phyloP scores from a whole-genome alignment of 2,329 filamentous ascomycete genomes.

The Clarireedia paspali region DNA sequence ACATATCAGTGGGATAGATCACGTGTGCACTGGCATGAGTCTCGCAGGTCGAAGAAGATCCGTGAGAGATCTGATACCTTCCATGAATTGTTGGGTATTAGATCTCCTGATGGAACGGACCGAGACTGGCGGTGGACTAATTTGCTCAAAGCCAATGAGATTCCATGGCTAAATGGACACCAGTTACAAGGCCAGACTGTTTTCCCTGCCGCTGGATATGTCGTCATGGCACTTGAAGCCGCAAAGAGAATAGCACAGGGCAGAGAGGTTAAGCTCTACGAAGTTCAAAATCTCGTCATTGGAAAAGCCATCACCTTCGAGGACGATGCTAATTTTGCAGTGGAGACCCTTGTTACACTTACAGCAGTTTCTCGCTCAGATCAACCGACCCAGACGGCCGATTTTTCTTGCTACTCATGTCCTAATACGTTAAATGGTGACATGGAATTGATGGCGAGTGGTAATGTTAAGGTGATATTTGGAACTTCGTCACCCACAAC shows the following conservation, averaged over 20 bases:
- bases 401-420: background rate
- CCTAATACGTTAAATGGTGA: background rate
- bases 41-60: constrained; percentile 1
- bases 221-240: constrained; percentile 18
- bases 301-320: background rate
- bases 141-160: constrained; percentile 21
- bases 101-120: constrained; percentile 8
- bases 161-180: constrained; percentile 41
- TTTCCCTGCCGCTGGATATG: constrained; percentile 41
- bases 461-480: background rate
- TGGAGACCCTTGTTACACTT: background rate
- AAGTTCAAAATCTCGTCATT: background rate
- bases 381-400: background rate
- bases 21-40: constrained; percentile 12
- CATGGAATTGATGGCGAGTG: background rate
- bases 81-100: constrained; percentile 15
- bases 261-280: background rate
- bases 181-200: constrained; percentile 31
- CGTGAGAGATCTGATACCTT: constrained; percentile 1
- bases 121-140: constrained; percentile 12
- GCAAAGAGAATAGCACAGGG: background rate
- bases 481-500: background rate
- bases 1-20: constrained; percentile 14
- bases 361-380: background rate
- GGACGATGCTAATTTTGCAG: background rate